These are phyloP conservation scores for Aspergillus fischeri DNA, from an alignment of 2,329 filamentous ascomycete species.

Conservation along the genomic window DNA sequence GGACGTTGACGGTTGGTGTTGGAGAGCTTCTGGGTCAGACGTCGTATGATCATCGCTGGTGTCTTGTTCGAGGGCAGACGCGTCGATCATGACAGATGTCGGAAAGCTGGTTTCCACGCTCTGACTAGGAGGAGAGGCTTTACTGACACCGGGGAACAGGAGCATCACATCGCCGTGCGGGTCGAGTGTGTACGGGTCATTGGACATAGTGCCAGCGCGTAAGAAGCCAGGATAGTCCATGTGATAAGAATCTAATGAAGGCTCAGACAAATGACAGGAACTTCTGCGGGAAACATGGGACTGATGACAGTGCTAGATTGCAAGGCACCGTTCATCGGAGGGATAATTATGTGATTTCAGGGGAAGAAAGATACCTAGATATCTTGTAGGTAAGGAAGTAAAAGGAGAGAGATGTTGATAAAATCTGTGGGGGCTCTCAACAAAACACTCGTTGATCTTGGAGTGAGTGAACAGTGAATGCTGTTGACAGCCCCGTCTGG, in stretches of 20 bases:
- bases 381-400: neutral
- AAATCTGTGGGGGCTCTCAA: neutral
- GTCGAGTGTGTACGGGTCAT: neutral
- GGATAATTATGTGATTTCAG: neutral
- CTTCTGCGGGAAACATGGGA: neutral
- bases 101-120: neutral
- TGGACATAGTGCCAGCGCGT: neutral
- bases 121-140: neutral
- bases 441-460: neutral
- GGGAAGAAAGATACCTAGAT: neutral
- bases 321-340: neutral
- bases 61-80: neutral
- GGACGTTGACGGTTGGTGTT: neutral
- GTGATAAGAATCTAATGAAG: neutral
- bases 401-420: neutral
- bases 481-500: too few relatives aligned
- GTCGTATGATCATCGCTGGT: neutral
- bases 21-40: neutral
- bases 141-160: neutral
- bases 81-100: neutral
- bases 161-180: constrained; percentile 1
- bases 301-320: neutral
- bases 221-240: neutral
- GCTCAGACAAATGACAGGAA: neutral
- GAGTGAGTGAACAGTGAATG: neutral